Conservation (phyloP, 768 basidiomycete species). For the Boletus tomentosulus region DNA sequence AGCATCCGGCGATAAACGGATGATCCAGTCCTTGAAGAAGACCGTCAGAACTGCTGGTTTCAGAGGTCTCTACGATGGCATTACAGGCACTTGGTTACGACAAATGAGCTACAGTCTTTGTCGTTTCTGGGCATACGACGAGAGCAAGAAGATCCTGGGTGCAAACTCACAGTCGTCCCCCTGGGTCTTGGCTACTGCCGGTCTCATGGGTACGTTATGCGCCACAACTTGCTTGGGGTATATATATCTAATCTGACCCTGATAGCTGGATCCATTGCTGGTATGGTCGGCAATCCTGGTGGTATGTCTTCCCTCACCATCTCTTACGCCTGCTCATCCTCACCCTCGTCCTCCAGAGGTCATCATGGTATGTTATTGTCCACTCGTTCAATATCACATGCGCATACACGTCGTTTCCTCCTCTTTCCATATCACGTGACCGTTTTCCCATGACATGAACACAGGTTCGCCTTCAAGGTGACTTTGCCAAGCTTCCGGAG, state of each 20-base stretch:
- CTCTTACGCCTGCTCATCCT: background rate
- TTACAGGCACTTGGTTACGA: slow-evolving; percentile 82
- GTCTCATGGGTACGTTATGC: slow-evolving; percentile 71
- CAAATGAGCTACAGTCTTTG: slow-evolving; percentile 93
- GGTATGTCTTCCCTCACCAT: slow-evolving; percentile 41
- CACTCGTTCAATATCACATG: slow-evolving; percentile 12
- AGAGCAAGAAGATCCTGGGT: slow-evolving; percentile 80
- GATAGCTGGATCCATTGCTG: slow-evolving; percentile 79
- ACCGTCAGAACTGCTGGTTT: slow-evolving; percentile 75
- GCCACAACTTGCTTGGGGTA: background rate
- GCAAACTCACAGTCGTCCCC: slow-evolving; percentile 64
- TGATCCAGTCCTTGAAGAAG: slow-evolving; percentile 80
- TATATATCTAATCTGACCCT: background rate
- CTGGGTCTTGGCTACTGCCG: slow-evolving; percentile 78
- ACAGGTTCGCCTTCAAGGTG: slow-evolving; percentile 79
- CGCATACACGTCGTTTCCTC: slow-evolving; percentile 6
- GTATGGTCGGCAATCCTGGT: slow-evolving; percentile 85
- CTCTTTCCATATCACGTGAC: slow-evolving; percentile 15
- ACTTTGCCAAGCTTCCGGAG: slow-evolving; percentile 84
- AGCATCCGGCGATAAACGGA: slow-evolving; percentile 87
- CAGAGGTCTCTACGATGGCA: slow-evolving; percentile 77
- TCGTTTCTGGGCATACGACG: slow-evolving; percentile 92
- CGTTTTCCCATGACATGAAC: background rate
- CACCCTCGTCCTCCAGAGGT: slow-evolving; percentile 45
- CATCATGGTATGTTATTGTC: slow-evolving; percentile 50